A percentile compares a stretch with the other conserved stretches of the same genome.
Conservation (phyloP, 1,284 basidiomycete species). For the Prillingera fragicola region DNA sequence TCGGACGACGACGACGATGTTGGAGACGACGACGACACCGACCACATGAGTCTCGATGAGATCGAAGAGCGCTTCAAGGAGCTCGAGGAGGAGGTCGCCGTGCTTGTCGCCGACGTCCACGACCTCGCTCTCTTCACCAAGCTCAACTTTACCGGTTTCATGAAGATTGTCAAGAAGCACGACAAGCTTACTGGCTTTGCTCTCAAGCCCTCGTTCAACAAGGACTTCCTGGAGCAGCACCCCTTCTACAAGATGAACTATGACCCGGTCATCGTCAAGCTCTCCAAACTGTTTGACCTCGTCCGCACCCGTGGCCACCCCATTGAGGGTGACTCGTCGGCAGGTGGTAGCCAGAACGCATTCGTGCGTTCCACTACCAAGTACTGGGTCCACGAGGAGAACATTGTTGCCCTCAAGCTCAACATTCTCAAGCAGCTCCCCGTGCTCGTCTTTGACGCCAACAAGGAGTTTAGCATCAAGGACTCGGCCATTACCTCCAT, state of each 20-base stretch:
- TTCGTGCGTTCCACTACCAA: slow-evolving; percentile 98
- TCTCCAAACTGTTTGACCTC: slow-evolving; percentile 91
- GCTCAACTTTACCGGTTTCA: slow-evolving; percentile 95
- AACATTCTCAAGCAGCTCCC: slow-evolving; percentile 90
- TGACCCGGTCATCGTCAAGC: slow-evolving; percentile 88
- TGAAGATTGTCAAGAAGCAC: slow-evolving; percentile 97
- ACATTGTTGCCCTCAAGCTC: slow-evolving; percentile 92
- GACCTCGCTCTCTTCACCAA: slow-evolving; percentile 93
- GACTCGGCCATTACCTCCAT: slow-evolving; percentile 66
- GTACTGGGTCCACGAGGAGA: slow-evolving; percentile 97
- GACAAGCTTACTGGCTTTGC: slow-evolving; percentile 58
- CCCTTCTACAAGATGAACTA: slow-evolving; percentile 73
- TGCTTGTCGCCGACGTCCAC: slow-evolving; percentile 95
- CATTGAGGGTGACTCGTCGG: slow-evolving; percentile 84
- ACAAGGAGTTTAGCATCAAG: slow-evolving; percentile 85
- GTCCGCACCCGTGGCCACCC: slow-evolving; percentile 94
- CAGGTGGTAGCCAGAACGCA: slow-evolving; percentile 90
- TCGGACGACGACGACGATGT: slow-evolving; percentile 53
- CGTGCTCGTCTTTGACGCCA: slow-evolving; percentile 89
- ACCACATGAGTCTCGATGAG: slow-evolving; percentile 59
- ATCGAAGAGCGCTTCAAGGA: slow-evolving; percentile 83
- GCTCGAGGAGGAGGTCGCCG: slow-evolving; percentile 92
- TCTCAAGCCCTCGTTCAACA: slow-evolving; percentile 60
- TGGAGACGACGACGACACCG: slow-evolving; percentile 47
- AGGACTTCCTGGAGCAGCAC: slow-evolving; percentile 86